Evolutionary conservation across 805 yeast genomes (phyloP).

Genomic region (Saturnispora bothae): DNA sequence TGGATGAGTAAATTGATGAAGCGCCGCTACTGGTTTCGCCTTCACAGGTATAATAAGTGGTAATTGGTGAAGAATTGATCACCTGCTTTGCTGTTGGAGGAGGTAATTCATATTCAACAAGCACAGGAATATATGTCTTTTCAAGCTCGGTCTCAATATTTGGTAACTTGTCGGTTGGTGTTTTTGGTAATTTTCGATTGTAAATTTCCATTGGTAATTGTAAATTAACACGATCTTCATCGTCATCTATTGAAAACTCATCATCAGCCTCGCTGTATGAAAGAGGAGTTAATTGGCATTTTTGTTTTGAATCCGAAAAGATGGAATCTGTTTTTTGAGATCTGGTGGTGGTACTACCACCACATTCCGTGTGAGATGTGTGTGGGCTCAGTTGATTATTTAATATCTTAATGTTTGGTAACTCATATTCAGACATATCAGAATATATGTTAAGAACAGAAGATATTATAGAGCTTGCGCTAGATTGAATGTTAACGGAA

Average conservation of each 20-base stretch:
- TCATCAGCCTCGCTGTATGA: neutral
- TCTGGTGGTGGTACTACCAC: neutral
- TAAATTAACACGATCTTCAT: no score
- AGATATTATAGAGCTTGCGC: slow-evolving; percentile 2
- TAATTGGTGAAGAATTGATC: slow-evolving; percentile 1
- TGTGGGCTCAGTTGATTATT: no score
- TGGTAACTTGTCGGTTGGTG: slow-evolving; percentile 20
- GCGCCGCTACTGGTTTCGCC: neutral
- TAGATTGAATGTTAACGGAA: slow-evolving; percentile 1
- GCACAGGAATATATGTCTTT: no score
- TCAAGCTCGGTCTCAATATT: no score
- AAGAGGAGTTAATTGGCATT: neutral
- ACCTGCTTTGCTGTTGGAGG: slow-evolving; percentile 7
- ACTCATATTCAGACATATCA: neutral
- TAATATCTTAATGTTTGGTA: no score
- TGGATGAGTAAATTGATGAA: slow-evolving; percentile 1
- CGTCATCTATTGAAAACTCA: neutral
- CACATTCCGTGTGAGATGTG: neutral
- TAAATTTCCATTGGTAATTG: slow-evolving; percentile 2
- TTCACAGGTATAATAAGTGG: slow-evolving; percentile 5
- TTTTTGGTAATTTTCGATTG: slow-evolving; percentile 12
- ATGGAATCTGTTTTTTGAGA: slow-evolving; percentile 6
- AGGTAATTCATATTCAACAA: slow-evolving; percentile 7
- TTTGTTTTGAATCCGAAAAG: neutral
- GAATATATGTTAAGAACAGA: slow-evolving; percentile 4